Evolutionary conservation across 176 grass and related monocot genomes (phyloP).

Genomic region (Tillandsia fasciculata): DNA sequence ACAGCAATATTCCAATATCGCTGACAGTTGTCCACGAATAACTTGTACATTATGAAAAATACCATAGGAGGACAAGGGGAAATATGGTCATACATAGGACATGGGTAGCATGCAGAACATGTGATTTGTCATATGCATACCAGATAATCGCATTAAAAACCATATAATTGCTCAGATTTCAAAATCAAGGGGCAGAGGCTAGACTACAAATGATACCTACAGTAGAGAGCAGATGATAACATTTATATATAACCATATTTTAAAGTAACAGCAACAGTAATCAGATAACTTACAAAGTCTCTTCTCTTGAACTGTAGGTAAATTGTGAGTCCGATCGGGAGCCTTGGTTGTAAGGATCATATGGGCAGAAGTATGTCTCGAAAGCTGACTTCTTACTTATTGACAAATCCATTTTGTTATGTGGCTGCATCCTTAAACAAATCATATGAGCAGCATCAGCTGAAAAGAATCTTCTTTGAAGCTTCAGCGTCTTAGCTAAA

Average conservation of each 20-base stretch:
- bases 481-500: slow-evolving; percentile 66
- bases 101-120: too few relatives aligned
- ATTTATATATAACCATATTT: background rate
- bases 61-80: background rate
- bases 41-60: background rate
- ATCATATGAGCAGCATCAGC: slow-evolving; percentile 52
- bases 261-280: slow-evolving; percentile 9
- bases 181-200: background rate
- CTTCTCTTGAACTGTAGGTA: slow-evolving; percentile 88
- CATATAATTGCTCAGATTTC: too few relatives aligned
- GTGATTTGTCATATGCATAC: too few relatives aligned
- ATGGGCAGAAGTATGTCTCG: slow-evolving; percentile 71
- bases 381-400: slow-evolving; percentile 68
- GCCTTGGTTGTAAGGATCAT: slow-evolving; percentile 72
- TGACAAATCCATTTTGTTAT: slow-evolving; percentile 62
- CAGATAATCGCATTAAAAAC: too few relatives aligned
- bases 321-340: slow-evolving; percentile 63
- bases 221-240: background rate
- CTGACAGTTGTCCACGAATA: too few relatives aligned
- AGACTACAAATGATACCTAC: background rate
- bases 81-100: background rate
- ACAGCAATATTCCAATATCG: background rate
- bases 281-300: slow-evolving; percentile 63
- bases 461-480: slow-evolving; percentile 73
- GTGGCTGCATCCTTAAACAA: slow-evolving; percentile 70